Evolutionary conservation across 1,139 yeast genomes (phyloP).

Genomic region (Blastobotrys malaysiensis): DNA sequence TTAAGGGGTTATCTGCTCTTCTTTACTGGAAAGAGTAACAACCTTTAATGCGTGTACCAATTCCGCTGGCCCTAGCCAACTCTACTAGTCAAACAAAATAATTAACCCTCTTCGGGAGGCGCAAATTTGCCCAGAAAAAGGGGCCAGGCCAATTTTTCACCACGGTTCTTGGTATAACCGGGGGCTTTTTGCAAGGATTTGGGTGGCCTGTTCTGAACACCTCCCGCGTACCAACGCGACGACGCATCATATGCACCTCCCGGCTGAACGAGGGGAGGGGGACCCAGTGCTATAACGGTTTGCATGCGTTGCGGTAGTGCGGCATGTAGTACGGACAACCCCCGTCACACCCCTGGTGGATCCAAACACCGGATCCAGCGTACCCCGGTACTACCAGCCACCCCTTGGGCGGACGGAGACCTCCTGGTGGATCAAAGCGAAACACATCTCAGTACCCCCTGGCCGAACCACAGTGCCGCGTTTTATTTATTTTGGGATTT

Average conservation of each 20-base stretch:
- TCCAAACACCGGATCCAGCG: neutral
- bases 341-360: neutral
- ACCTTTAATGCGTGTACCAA: neutral
- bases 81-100: too few species aligned
- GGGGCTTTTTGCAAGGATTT: neutral
- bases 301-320: constrained; percentile 1
- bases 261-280: neutral
- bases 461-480: neutral
- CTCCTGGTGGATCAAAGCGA: neutral
- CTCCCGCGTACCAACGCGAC: constrained; percentile 1
- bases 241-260: neutral
- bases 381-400: neutral
- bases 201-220: neutral
- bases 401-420: neutral
- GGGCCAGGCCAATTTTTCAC: too few species aligned
- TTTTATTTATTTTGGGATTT: neutral
- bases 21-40: neutral
- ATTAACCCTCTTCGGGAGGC: too few species aligned
- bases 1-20: neutral
- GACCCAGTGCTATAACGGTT: neutral
- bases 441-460: neutral
- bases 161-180: neutral
- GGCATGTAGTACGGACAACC: neutral
- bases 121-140: too few species aligned
- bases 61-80: too few species aligned